Percentiles rank a stretch among this genome's conserved stretches.
Conservation (phyloP, 495 filamentous ascomycete species). For the Penicillium malachiteum region DNA sequence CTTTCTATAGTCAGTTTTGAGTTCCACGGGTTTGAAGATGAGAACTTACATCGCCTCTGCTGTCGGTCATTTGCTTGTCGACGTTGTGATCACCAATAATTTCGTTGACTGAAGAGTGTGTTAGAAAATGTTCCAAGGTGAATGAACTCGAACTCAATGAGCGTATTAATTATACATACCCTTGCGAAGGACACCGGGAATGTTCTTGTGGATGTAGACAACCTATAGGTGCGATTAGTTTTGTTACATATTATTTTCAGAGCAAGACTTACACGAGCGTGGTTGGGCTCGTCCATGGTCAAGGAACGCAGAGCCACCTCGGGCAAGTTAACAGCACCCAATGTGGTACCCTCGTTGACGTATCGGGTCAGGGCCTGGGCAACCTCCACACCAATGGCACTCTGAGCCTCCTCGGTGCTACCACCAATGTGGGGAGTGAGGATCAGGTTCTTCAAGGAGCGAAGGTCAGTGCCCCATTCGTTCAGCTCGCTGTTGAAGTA, state of each 20-base stretch:
- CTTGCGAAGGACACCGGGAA: constrained; percentile 89
- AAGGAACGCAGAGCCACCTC: constrained; percentile 85
- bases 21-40: neutral
- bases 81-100: constrained; percentile 94
- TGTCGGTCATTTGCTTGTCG: constrained; percentile 97
- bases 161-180: constrained; percentile 50
- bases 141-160: neutral
- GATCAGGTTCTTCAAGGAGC: constrained; percentile 85
- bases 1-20: constrained; percentile 36
- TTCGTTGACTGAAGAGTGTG: constrained; percentile 68
- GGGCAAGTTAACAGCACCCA: constrained; percentile 93
- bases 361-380: constrained; percentile 82
- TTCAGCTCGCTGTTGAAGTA: constrained; percentile 91
- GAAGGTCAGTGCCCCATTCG: constrained; percentile 80
- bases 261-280: constrained; percentile 63
- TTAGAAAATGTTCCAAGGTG: neutral
- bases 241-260: no score
- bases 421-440: constrained; percentile 96
- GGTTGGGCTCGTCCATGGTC: constrained; percentile 82
- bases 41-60: constrained; percentile 73
- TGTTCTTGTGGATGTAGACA: constrained; percentile 93
- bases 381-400: constrained; percentile 94
- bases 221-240: constrained; percentile 39
- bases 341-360: constrained; percentile 86
- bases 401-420: constrained; percentile 96